A percentile compares a stretch with the other conserved stretches of the same genome.
These are phyloP conservation scores for Jatropha curcas DNA, from an alignment of 345 rosid genomes.

Conservation along the genomic window DNA sequence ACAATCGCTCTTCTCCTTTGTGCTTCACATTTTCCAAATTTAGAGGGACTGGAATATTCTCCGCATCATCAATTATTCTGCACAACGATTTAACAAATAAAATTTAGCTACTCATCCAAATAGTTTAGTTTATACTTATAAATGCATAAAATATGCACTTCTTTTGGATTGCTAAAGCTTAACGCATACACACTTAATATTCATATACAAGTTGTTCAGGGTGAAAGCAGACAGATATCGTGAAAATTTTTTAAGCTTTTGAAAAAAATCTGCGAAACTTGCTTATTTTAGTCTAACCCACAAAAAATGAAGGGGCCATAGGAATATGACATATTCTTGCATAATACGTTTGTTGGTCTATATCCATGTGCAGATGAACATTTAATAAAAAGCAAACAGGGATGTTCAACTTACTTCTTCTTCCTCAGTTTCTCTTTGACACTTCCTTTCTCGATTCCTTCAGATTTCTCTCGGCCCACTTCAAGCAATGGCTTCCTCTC, in stretches of 20 bases:
- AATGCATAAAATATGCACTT: neutral
- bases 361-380: neutral
- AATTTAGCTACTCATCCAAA: conserved; percentile 3
- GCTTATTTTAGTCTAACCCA: neutral
- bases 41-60: conserved; percentile 46
- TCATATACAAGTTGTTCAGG: neutral
- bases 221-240: neutral
- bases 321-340: no score
- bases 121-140: neutral
- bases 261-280: neutral
- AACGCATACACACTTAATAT: neutral
- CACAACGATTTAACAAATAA: conserved; percentile 1
- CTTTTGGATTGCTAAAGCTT: neutral
- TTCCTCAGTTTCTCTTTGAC: conserved; percentile 54
- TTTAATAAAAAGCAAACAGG: neutral
- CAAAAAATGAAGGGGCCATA: no score
- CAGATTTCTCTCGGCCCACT: conserved; percentile 39
- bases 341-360: neutral
- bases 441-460: conserved; percentile 35
- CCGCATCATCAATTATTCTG: conserved; percentile 58
- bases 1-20: conserved; percentile 51
- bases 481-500: conserved; percentile 65
- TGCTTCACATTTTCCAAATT: conserved; percentile 56
- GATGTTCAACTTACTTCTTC: conserved; percentile 47
- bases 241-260: neutral